Evolutionary conservation across 2,329 filamentous ascomycete species (phyloP).

Genomic region (Epichloe scottii): DNA sequence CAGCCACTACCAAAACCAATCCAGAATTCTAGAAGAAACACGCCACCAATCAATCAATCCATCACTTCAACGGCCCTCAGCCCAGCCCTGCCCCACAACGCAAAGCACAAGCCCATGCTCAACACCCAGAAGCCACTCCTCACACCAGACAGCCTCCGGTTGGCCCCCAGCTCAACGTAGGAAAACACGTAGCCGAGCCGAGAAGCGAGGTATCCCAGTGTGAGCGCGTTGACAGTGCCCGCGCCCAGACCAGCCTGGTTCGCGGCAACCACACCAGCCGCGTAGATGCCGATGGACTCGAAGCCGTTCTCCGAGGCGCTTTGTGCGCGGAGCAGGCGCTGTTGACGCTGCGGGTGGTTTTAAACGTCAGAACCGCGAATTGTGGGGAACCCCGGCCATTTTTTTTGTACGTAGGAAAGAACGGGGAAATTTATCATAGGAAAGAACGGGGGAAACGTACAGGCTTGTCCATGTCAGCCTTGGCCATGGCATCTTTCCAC

Average conservation of each 20-base stretch:
- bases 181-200: constrained; percentile 28
- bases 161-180: constrained; percentile 31
- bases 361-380: no score
- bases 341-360: constrained; percentile 30
- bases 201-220: constrained; percentile 25
- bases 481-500: constrained; percentile 18
- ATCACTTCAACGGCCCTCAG: constrained; percentile 9
- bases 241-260: constrained; percentile 29
- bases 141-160: constrained; percentile 23
- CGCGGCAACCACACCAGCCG: constrained; percentile 31
- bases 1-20: background rate
- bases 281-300: constrained; percentile 31
- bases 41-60: background rate
- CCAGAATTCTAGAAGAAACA: background rate
- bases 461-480: constrained; percentile 20
- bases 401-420: no score
- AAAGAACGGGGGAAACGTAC: constrained; percentile 11
- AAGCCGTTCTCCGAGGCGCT: constrained; percentile 32
- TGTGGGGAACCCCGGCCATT: no score
- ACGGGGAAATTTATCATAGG: no score
- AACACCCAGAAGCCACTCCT: constrained; percentile 26
- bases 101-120: constrained; percentile 20
- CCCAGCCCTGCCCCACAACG: constrained; percentile 31
- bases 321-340: constrained; percentile 40
- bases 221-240: constrained; percentile 26